These are phyloP conservation scores for Yueomyces sp. DNA, from an alignment of 805 yeast genomes.

Conservation along the genomic window DNA sequence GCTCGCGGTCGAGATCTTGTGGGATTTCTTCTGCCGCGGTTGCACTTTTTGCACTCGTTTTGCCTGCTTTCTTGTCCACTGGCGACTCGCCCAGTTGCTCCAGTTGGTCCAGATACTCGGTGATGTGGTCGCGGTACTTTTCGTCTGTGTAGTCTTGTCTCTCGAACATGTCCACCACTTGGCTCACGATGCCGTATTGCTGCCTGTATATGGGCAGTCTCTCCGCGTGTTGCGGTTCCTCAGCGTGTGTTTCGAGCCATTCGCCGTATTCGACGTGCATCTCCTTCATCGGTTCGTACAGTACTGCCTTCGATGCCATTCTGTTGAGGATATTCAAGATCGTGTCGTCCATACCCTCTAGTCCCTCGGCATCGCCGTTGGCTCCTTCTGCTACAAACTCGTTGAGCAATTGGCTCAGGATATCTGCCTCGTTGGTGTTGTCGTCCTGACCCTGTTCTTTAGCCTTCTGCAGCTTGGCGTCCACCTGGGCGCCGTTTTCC, in stretches of 20 bases:
- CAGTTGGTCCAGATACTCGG: conserved; percentile 16
- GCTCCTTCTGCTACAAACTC: conserved; percentile 39
- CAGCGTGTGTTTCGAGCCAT: conserved; percentile 40
- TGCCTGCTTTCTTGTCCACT: conserved; percentile 7
- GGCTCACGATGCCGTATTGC: conserved; percentile 49
- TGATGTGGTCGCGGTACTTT: conserved; percentile 10
- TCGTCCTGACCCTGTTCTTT: conserved; percentile 31
- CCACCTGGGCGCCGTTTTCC: conserved; percentile 60
- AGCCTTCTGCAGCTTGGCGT: conserved; percentile 30
- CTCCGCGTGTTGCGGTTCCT: conserved; percentile 11
- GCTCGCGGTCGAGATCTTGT: neutral
- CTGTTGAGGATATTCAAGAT: conserved; percentile 68
- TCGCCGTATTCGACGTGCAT: conserved; percentile 57
- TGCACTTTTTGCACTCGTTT: too few species aligned
- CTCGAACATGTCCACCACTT: conserved; percentile 58
- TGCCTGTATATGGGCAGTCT: conserved; percentile 34
- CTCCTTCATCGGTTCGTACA: conserved; percentile 81
- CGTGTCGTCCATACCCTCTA: conserved; percentile 39
- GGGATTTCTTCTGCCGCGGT: neutral
- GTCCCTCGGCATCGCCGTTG: conserved; percentile 15
- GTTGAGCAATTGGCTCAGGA: conserved; percentile 49
- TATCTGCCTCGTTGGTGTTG: conserved; percentile 31
- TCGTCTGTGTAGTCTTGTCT: conserved; percentile 34
- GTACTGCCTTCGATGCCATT: conserved; percentile 69
- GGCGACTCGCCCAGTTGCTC: conserved; percentile 24